Conservation (phyloP, 768 basidiomycete species). For the Macrolepiota fuliginosa region DNA sequence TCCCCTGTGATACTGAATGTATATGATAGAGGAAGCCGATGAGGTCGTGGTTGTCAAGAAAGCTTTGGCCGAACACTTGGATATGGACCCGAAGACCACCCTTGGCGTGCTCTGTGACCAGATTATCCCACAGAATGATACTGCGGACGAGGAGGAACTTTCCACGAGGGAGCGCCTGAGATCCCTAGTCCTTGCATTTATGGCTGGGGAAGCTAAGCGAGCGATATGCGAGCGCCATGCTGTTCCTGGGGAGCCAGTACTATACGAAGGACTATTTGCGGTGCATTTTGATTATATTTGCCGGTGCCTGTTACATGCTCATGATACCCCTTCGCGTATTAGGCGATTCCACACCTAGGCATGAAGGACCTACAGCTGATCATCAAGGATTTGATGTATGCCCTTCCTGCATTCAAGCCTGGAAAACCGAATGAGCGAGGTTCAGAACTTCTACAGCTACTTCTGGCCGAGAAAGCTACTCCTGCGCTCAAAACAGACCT, state of each 20-base stretch:
- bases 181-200: constrained; percentile 57
- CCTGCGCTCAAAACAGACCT: constrained; percentile 26
- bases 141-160: constrained; percentile 56
- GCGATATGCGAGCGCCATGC: constrained; percentile 42
- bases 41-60: constrained; percentile 62
- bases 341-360: constrained; percentile 51
- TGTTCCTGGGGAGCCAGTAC: constrained; percentile 36
- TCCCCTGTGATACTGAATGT: not conserved
- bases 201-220: constrained; percentile 48
- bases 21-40: constrained; percentile 55
- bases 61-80: constrained; percentile 59
- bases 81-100: constrained; percentile 58
- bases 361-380: constrained; percentile 41
- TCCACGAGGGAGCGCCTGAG: constrained; percentile 55
- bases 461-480: constrained; percentile 36
- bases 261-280: constrained; percentile 46
- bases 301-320: not conserved
- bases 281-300: constrained; percentile 30
- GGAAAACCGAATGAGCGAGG: not conserved
- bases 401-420: constrained; percentile 13
- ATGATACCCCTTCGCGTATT: constrained; percentile 10
- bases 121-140: constrained; percentile 47
- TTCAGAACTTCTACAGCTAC: constrained; percentile 19
- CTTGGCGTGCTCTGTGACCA: constrained; percentile 72
- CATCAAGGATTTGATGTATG: constrained; percentile 16